These are phyloP conservation scores for Annulohypoxylon stygium DNA, from an alignment of 495 filamentous ascomycete genomes.

Conservation along the genomic window DNA sequence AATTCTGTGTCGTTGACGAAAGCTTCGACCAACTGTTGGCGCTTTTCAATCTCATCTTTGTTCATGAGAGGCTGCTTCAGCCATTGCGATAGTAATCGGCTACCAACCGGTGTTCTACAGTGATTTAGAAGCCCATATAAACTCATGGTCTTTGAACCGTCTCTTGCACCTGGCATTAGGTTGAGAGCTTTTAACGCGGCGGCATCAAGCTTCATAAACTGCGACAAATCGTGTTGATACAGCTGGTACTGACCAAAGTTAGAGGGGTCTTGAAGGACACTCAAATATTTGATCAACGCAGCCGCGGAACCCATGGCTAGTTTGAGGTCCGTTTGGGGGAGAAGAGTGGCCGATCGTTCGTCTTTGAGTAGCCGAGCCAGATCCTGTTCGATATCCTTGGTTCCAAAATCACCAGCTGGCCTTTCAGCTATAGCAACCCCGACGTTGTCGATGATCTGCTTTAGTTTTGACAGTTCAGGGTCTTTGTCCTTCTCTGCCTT, in stretches of 20 bases:
- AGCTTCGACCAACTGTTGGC: conserved; percentile 94
- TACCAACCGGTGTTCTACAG: conserved; percentile 96
- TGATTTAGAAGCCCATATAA: conserved; percentile 94
- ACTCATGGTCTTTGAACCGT: conserved; percentile 98
- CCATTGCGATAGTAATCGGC: conserved; percentile 93
- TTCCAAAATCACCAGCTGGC: conserved; percentile 81
- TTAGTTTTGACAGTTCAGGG: conserved; percentile 87
- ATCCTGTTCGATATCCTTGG: conserved; percentile 96
- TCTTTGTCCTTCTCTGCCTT: conserved; percentile 79
- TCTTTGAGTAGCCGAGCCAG: conserved; percentile 86
- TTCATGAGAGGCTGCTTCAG: conserved; percentile 98
- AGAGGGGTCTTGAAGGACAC: conserved; percentile 86
- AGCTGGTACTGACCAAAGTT: conserved; percentile 98
- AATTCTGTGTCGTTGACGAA: conserved; percentile 95
- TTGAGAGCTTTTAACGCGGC: conserved; percentile 94
- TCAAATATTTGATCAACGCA: conserved; percentile 95
- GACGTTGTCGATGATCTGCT: conserved; percentile 89
- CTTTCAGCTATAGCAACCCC: conserved; percentile 89
- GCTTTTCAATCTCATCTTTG: conserved; percentile 86
- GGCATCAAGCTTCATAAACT: conserved; percentile 99
- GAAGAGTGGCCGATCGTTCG: conserved; percentile 78
- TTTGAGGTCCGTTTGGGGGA: conserved; percentile 95
- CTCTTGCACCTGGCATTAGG: conserved; percentile 94
- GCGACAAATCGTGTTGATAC: conserved; percentile 95
- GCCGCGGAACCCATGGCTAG: conserved; percentile 96